Conservation (phyloP, 768 basidiomycete genomes). For the Inosperma sp. region DNA sequence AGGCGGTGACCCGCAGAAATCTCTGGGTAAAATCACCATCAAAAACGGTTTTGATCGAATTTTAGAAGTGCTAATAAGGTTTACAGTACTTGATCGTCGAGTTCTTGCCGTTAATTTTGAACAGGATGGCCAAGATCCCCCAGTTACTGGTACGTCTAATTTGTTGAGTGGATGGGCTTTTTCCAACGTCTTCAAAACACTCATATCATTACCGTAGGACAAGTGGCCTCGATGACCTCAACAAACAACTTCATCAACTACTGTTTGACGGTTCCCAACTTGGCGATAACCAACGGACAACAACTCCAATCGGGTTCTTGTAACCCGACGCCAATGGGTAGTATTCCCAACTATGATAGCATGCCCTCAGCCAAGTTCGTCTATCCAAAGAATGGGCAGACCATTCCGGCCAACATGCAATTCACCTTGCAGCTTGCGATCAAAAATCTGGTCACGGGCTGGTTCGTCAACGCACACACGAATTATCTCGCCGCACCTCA, state of each 20-base stretch:
- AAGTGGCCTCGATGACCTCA: constrained; percentile 51
- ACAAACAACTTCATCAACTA: constrained; percentile 67
- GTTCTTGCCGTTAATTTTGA: constrained; percentile 45
- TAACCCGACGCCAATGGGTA: constrained; percentile 58
- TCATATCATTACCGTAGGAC: constrained; percentile 30
- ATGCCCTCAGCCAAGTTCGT: constrained; percentile 51
- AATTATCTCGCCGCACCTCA: constrained; percentile 58
- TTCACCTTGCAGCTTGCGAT: constrained; percentile 53
- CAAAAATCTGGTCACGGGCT: constrained; percentile 45
- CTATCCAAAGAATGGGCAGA: constrained; percentile 41
- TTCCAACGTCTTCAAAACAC: too few species aligned
- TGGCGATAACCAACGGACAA: constrained; percentile 52
- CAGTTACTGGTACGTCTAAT: constrained; percentile 29
- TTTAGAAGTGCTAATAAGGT: too few species aligned
- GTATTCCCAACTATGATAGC: constrained; percentile 44
- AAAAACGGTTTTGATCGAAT: constrained; percentile 3
- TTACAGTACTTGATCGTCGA: constrained; percentile 38
- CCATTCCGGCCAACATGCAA: constrained; percentile 39
- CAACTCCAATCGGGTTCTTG: constrained; percentile 50
- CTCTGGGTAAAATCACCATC: constrained; percentile 25
- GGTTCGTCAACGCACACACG: constrained; percentile 51
- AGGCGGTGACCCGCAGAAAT: constrained; percentile 34
- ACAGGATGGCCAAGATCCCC: constrained; percentile 46
- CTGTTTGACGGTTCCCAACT: constrained; percentile 42
- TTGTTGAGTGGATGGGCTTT: background rate